Percentiles rank a stretch among this genome's conserved stretches.
These are phyloP conservation scores for Hibiscus trionum DNA, from an alignment of 345 rosid species.

Conservation along the genomic window DNA sequence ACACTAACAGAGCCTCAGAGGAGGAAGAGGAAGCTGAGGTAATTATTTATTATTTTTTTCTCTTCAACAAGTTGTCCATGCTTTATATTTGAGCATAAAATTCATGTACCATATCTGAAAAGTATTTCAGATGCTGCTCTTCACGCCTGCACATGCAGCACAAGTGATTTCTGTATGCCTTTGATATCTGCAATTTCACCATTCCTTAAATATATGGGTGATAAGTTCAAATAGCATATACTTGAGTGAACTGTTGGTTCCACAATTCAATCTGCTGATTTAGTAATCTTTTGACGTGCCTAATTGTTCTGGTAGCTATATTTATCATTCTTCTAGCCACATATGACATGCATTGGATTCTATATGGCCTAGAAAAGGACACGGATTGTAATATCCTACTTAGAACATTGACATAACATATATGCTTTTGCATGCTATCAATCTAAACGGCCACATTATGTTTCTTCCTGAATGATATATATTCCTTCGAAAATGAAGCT, in stretches of 20 bases:
- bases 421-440: background rate
- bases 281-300: background rate
- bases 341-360: background rate
- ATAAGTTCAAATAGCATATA: background rate
- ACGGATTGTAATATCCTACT: background rate
- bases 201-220: background rate
- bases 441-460: background rate
- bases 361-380: background rate
- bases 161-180: background rate
- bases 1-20: conserved; percentile 44
- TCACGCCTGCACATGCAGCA: background rate
- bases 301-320: background rate
- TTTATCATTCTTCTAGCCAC: background rate
- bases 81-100: background rate
- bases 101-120: background rate
- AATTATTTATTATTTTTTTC: background rate
- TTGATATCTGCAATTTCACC: background rate
- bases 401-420: background rate
- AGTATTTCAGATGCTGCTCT: background rate
- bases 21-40: conserved; percentile 66
- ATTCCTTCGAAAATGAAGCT: background rate
- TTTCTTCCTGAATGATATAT: background rate
- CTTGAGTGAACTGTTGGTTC: background rate
- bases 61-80: conserved; percentile 1
- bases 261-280: background rate